Conservation (phyloP, 1,284 basidiomycete species). For the Cystobasidium slooffiae region DNA sequence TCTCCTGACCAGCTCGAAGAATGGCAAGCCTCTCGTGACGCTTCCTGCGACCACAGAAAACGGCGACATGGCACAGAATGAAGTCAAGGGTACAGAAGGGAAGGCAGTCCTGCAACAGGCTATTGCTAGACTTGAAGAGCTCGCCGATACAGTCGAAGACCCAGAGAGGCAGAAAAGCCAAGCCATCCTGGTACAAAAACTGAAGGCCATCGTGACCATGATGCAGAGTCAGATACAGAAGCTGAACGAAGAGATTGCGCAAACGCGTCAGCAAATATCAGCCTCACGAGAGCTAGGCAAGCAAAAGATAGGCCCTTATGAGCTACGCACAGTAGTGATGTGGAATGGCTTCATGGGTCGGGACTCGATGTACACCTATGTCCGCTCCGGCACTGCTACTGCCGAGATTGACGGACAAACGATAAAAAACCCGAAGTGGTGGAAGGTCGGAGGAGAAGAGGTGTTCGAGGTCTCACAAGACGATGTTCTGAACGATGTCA, state of each 20-base stretch:
- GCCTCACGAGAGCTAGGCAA: constrained; percentile 7
- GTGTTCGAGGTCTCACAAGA: constrained; percentile 14
- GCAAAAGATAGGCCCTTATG: constrained; percentile 8
- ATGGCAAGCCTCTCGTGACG: constrained; percentile 12
- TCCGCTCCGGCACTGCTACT: constrained; percentile 15
- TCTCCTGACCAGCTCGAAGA: constrained; percentile 9
- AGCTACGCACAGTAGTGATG: constrained; percentile 23
- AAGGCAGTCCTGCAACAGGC: constrained; percentile 18
- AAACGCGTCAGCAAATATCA: not conserved
- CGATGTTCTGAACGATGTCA: constrained; percentile 21
- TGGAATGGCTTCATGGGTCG: constrained; percentile 36
- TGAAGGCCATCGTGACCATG: constrained; percentile 7
- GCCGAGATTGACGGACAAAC: not conserved
- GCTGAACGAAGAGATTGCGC: not conserved
- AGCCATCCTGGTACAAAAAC: not conserved
- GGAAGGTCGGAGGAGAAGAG: constrained; percentile 8
- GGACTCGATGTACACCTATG: constrained; percentile 29
- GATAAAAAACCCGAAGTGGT: constrained; percentile 25
- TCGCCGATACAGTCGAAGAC: constrained; percentile 17
- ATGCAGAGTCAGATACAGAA: constrained; percentile 5
- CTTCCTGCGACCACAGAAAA: not conserved
- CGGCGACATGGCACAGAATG: not conserved
- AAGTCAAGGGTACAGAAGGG: not conserved
- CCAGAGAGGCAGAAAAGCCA: constrained; percentile 15
- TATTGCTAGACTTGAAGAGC: not conserved